Base-by-base conservation (phyloP, 768 basidiomycete genomes). In the Multifurca ochricompacta region DNA sequence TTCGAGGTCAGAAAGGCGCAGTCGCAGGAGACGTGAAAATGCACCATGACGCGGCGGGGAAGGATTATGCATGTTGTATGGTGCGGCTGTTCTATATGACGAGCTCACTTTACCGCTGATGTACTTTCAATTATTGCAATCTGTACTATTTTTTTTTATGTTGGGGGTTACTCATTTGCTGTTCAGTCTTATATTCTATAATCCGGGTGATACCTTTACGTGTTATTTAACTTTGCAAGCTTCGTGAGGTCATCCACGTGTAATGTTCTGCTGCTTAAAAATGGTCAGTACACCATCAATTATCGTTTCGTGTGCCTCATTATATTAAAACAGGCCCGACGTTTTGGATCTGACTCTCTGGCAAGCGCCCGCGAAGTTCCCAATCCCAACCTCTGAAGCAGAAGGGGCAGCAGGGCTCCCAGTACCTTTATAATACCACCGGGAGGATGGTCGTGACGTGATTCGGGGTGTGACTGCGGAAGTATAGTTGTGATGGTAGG, bases 1-100 rank as follows among this genome's bases (percentile, higher is more conserved):
- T 58, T 70, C 73, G 30, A 70, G 75, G 43, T 74, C 78, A 34
- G 81, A 81, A 56, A 74, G 85, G 66, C 79, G 79, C 54, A 74
- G 82, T 54, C 75, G 74, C 58, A 72, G 78, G 39, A 59, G 67
- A 73, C 83, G 67, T 74, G 77, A 67, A 77, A 49, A 19, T 19
- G 53, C 34, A 4, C 36, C 59, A 25, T 58, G 35, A 48, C 30
- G 49, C 13, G 18, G 21, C 23, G n/a, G 31, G 23, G 21, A 6
- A 8, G 25, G 9, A 42, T 41, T 45, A 40, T 19, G 34, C 19
- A 13, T 28, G 34, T 36, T 40, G 46, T 50, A 47, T 46, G 34
- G 43, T 54, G 52, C 34, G 46, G 35, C 7, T 13, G 48, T 60
- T 37, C 30, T 51, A 30, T 34, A 32, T 5, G 28, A 31, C 42